Evolutionary conservation across 2,329 filamentous ascomycete species (phyloP).

Genomic region (Botrytis medusae): DNA sequence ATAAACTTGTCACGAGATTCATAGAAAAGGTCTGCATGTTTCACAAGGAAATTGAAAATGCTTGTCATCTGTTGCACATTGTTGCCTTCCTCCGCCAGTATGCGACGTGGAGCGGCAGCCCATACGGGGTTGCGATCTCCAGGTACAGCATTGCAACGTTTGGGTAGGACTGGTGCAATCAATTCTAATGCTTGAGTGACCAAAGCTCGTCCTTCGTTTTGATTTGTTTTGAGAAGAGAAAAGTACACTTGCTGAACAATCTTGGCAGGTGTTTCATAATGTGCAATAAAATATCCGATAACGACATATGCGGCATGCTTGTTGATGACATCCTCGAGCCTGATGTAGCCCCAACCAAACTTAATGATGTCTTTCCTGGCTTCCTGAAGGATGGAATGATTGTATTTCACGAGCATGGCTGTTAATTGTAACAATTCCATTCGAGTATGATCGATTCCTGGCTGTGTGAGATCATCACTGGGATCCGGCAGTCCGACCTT

Average conservation of each 20-base stretch:
- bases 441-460: constrained; percentile 89
- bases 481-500: constrained; percentile 80
- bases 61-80: constrained; percentile 95
- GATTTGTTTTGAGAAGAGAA: constrained; percentile 85
- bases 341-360: constrained; percentile 98
- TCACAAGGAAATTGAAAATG: constrained; percentile 95
- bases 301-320: constrained; percentile 98
- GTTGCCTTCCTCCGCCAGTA: constrained; percentile 89
- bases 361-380: constrained; percentile 97
- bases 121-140: constrained; percentile 78
- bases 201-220: constrained; percentile 87
- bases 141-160: constrained; percentile 67
- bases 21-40: constrained; percentile 90
- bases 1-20: constrained; percentile 91
- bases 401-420: constrained; percentile 92
- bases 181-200: constrained; percentile 94
- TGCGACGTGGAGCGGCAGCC: constrained; percentile 86
- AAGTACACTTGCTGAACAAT: constrained; percentile 96
- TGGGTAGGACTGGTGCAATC: constrained; percentile 89
- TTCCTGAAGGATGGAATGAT: constrained; percentile 83
- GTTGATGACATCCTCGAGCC: constrained; percentile 98
- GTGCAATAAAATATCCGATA: constrained; percentile 95
- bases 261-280: constrained; percentile 94
- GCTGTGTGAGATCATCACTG: constrained; percentile 77
- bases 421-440: constrained; percentile 96